Evolutionary conservation across 192 early-diverging fungal species (phyloP), one percentile per base, ranked within the genome.

Genomic region (Coemansia sp.): DNA sequence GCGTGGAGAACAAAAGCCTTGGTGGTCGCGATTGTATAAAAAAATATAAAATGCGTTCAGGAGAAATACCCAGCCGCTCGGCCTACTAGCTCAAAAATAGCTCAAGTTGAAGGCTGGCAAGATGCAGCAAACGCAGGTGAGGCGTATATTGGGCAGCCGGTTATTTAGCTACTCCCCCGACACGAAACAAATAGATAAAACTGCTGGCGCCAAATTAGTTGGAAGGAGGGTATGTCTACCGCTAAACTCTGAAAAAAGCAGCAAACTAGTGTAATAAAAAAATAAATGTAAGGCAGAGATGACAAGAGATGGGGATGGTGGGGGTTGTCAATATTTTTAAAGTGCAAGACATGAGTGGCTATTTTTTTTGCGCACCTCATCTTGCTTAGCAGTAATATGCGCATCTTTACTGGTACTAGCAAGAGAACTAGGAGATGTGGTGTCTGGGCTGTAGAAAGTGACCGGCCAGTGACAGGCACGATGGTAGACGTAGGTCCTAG

Each of bases 371-470:
- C 40, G 40, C 40, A 41, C 13, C 13, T 41, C 40, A 41, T 13
- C 40, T 48, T 19, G 46, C 8, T 48, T 48, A 48, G 46, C 46
- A 48, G 46, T 48, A 48, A 19, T 11, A 31, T 12, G 51, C 27
- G 15, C 51, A 27, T 29, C 22, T 55, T 31, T 55, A 27, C 46
- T 19, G 19, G 46, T 48, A n/a, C 46, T 1, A 48, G 46, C 46
- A 48, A n/a, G n/a, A 19, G 4, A 2, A 55, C 12, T 24, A 55
- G 51, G 12, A 15, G 22, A 58, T 17, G n/a, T 46, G 46, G 55
- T 58, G 55, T 17, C 55, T 58, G 55, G 55, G 15, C 55, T 58
- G 13, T 5, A 17, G 55, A 32, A 58, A 58, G 27, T 58, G 55
- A 58, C 29, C 55, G 31, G 31, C 55, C 55, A 58, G 29, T 29